phyloP scores from a whole-genome alignment of 2,329 filamentous ascomycete species.

The Fusarium citri region DNA sequence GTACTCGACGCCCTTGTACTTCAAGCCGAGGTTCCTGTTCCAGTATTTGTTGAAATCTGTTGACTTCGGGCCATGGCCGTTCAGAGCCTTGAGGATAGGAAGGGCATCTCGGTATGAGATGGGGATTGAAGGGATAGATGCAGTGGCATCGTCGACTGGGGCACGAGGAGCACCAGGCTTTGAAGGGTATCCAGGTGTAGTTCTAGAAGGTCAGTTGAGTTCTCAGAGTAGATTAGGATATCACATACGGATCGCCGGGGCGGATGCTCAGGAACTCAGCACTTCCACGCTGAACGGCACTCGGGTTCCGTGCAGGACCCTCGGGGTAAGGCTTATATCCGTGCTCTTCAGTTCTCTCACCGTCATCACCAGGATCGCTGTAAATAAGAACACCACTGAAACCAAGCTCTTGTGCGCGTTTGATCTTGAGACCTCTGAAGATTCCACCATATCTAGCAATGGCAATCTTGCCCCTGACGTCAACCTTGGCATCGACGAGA shows the following conservation, averaged over 20 bases:
- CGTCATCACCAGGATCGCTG: constrained; percentile 90
- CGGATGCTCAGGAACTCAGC: constrained; percentile 80
- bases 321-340: constrained; percentile 84
- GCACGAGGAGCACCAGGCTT: constrained; percentile 86
- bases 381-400: constrained; percentile 90
- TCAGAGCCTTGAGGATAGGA: constrained; percentile 88
- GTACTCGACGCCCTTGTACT: constrained; percentile 85
- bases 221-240: constrained; percentile 13
- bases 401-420: constrained; percentile 89
- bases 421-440: constrained; percentile 92
- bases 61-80: constrained; percentile 85
- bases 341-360: constrained; percentile 81
- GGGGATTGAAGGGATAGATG: constrained; percentile 89
- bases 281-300: constrained; percentile 90
- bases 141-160: constrained; percentile 76
- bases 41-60: constrained; percentile 79
- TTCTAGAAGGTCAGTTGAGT: constrained; percentile 55
- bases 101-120: constrained; percentile 90
- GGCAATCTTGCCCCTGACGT: constrained; percentile 85
- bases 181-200: constrained; percentile 92
- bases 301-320: constrained; percentile 88
- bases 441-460: constrained; percentile 86
- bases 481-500: constrained; percentile 78
- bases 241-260: constrained; percentile 73
- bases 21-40: constrained; percentile 76